These are phyloP conservation scores for Pythium biforme DNA, from an alignment of 352 stramenopile genomes.

Conservation along the genomic window DNA sequence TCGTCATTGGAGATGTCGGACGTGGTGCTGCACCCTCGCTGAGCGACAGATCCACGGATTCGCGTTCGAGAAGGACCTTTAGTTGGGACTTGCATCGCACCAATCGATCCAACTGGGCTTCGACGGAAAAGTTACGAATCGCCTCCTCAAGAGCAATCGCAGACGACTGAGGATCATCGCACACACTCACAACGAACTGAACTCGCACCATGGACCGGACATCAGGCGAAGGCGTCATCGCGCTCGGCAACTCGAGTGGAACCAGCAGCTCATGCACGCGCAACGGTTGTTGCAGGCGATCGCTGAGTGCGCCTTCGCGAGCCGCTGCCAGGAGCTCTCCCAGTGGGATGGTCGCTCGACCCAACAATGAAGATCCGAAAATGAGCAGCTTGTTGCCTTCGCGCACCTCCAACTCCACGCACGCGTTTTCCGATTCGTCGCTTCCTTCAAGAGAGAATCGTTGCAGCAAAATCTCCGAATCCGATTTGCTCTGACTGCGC, in stretches of 20 bases:
- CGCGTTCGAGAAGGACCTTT: slow-evolving; percentile 61
- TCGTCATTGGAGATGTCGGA: slow-evolving; percentile 9
- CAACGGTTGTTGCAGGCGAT: background rate
- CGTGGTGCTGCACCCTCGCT: slow-evolving; percentile 11
- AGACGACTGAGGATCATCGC: slow-evolving; percentile 5
- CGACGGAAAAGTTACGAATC: slow-evolving; percentile 21
- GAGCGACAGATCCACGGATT: slow-evolving; percentile 60
- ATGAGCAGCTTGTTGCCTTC: slow-evolving; percentile 62
- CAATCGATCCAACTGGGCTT: slow-evolving; percentile 54
- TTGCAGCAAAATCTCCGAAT: slow-evolving; percentile 16
- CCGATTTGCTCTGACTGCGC: slow-evolving; percentile 2
- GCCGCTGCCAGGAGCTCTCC: slow-evolving; percentile 45
- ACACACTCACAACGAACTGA: slow-evolving; percentile 11
- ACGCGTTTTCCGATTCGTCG: slow-evolving; percentile 1
- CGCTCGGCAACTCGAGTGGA: background rate
- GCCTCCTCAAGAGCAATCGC: slow-evolving; percentile 8
- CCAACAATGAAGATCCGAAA: slow-evolving; percentile 69
- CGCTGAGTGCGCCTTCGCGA: slow-evolving; percentile 5
- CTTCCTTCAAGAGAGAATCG: slow-evolving; percentile 13
- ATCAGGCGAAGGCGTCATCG: background rate
- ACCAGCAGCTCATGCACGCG: slow-evolving; percentile 24
- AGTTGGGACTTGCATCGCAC: slow-evolving; percentile 68
- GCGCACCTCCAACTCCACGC: slow-evolving; percentile 54
- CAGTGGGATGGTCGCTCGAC: slow-evolving; percentile 45
- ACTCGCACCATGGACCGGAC: slow-evolving; percentile 21